Evolutionary conservation across 495 filamentous ascomycete species (phyloP).

Genomic region (Penicillium egyptiacum): DNA sequence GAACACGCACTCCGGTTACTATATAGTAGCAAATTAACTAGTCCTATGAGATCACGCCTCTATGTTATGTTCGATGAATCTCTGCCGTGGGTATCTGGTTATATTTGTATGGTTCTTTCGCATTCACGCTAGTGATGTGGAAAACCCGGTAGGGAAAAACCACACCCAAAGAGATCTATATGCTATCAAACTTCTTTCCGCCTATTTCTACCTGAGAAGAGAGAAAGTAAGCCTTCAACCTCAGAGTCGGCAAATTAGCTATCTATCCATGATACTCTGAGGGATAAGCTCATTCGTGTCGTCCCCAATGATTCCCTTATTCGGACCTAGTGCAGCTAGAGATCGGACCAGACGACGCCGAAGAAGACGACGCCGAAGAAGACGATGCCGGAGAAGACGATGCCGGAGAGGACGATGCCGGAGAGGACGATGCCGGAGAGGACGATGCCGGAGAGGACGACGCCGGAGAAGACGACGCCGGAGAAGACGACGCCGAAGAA

Average conservation of each 20-base stretch:
- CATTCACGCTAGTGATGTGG: constrained; percentile 1
- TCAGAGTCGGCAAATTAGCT: background rate
- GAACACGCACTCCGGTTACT: too few species aligned
- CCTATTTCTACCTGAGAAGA: too few species aligned
- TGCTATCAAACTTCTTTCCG: background rate
- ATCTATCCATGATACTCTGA: background rate
- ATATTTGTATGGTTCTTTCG: too few species aligned
- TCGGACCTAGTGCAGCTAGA: background rate
- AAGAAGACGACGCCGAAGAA: too few species aligned
- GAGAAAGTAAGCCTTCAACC: background rate
- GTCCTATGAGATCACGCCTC: too few species aligned
- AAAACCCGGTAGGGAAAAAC: constrained; percentile 4
- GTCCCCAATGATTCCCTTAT: background rate
- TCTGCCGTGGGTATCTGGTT: too few species aligned
- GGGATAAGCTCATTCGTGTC: background rate
- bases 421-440: background rate
- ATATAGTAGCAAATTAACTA: too few species aligned
- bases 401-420: too few species aligned
- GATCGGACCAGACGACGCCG: background rate
- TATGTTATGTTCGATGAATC: too few species aligned
- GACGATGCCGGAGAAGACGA: too few species aligned
- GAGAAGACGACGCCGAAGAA: background rate
- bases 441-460: background rate
- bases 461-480: too few species aligned
- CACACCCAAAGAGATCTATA: constrained; percentile 2